Percentiles rank a stretch among this genome's conserved stretches.
These are phyloP conservation scores for Beauveria caledonica DNA, from an alignment of 2,329 filamentous ascomycete species.

Conservation along the genomic window DNA sequence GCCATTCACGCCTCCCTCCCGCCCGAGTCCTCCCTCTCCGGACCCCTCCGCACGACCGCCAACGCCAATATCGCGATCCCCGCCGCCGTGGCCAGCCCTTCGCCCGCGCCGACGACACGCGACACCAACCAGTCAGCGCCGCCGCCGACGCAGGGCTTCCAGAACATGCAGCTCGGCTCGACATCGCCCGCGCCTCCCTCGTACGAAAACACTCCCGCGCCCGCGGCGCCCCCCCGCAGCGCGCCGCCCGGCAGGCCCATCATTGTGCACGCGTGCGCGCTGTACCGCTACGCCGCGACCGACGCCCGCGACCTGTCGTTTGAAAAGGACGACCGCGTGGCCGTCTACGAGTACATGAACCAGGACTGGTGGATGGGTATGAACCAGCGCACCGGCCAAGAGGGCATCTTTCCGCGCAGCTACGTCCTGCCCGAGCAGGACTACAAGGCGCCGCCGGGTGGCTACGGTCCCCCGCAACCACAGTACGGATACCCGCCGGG, in stretches of 20 bases:
- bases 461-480: conserved; percentile 26
- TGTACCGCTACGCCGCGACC: conserved; percentile 73
- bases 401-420: conserved; percentile 91
- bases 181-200: conserved; percentile 38
- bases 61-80: conserved; percentile 16
- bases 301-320: conserved; percentile 78
- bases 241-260: conserved; percentile 38
- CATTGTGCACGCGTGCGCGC: conserved; percentile 66
- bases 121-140: conserved; percentile 17
- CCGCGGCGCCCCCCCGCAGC: conserved; percentile 31
- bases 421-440: conserved; percentile 74
- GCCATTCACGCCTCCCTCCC: conserved; percentile 69
- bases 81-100: conserved; percentile 19
- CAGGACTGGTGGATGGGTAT: conserved; percentile 93
- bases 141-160: conserved; percentile 31
- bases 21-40: conserved; percentile 53
- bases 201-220: conserved; percentile 41
- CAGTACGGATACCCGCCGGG: conserved; percentile 33
- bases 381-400: conserved; percentile 71
- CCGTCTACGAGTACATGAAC: conserved; percentile 89
- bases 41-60: conserved; percentile 35
- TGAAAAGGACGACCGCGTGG: conserved; percentile 70
- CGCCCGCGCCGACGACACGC: conserved; percentile 24
- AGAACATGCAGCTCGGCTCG: conserved; percentile 30
- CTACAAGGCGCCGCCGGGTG: conserved; percentile 31